These are phyloP conservation scores for Balamuthia mandrillaris DNA, from an alignment of 208 protist genomes.

Conservation along the genomic window DNA sequence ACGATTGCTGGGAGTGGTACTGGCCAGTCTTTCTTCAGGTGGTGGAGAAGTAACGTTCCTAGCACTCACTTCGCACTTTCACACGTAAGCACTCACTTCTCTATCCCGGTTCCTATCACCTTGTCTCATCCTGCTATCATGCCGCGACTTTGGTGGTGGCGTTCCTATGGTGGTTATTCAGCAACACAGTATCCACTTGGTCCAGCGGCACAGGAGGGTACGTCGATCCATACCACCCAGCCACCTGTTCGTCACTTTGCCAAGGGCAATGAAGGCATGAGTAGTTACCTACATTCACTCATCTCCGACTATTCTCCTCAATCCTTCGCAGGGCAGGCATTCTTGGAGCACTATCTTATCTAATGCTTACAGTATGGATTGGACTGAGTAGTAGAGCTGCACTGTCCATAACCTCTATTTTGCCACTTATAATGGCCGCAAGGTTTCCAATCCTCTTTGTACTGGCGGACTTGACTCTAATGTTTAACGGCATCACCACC, in stretches of 20 bases:
- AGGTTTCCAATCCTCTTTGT: too few relatives aligned
- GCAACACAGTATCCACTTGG: neutral
- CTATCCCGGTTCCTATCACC: neutral
- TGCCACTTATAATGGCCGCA: neutral
- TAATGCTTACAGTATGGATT: neutral
- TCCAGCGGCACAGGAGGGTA: neutral
- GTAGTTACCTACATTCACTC: too few relatives aligned
- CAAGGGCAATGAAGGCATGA: too few relatives aligned
- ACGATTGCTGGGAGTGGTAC: too few relatives aligned
- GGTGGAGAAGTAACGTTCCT: conserved; percentile 47
- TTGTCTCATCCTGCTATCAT: neutral
- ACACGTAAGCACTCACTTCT: neutral
- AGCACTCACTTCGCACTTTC: neutral
- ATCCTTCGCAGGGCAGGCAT: too few relatives aligned
- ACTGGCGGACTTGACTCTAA: neutral
- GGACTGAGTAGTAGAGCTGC: neutral
- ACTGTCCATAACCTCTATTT: neutral
- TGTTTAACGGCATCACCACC: too few relatives aligned
- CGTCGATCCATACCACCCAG: too few relatives aligned
- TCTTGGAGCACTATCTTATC: neutral
- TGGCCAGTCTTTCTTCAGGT: neutral
- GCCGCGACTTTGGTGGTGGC: neutral
- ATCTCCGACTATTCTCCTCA: too few relatives aligned
- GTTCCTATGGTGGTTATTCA: too few relatives aligned
- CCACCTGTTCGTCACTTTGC: too few relatives aligned